phyloP scores from a whole-genome alignment of 352 stramenopile species.

The Phytophthora nicotianae region DNA sequence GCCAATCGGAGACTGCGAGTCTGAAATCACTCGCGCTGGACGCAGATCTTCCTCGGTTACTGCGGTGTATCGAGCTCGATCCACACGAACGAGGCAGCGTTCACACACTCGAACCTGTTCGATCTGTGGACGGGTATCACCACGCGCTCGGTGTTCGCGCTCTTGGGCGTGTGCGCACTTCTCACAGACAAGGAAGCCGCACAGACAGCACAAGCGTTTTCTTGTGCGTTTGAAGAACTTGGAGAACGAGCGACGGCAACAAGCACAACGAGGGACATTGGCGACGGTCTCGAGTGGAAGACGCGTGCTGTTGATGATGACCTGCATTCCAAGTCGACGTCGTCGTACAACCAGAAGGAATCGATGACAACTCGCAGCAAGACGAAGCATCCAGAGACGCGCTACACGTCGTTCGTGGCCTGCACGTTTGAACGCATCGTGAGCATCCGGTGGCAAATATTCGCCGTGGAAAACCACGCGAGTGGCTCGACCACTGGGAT shows the following conservation, averaged over 20 bases:
- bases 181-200: constrained; percentile 58
- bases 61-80: constrained; percentile 46
- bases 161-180: constrained; percentile 51
- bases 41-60: constrained; percentile 46
- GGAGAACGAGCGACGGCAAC: constrained; percentile 48
- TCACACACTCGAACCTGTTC: constrained; percentile 52
- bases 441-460: constrained; percentile 31
- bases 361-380: constrained; percentile 42
- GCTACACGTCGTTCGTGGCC: constrained; percentile 35
- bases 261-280: constrained; percentile 39
- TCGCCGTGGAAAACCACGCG: constrained; percentile 53
- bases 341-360: constrained; percentile 48
- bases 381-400: constrained; percentile 32
- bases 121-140: constrained; percentile 32
- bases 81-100: constrained; percentile 48
- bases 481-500: constrained; percentile 31
- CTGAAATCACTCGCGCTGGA: constrained; percentile 35
- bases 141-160: constrained; percentile 39
- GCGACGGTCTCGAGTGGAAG: constrained; percentile 33
- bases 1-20: constrained; percentile 13
- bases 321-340: constrained; percentile 53
- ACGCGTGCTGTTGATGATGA: constrained; percentile 40
- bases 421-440: constrained; percentile 31
- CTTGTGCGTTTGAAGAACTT: constrained; percentile 33
- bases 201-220: constrained; percentile 49